These are phyloP conservation scores for Globisporangium spiculum DNA, from an alignment of 352 stramenopile genomes.

Conservation along the genomic window DNA sequence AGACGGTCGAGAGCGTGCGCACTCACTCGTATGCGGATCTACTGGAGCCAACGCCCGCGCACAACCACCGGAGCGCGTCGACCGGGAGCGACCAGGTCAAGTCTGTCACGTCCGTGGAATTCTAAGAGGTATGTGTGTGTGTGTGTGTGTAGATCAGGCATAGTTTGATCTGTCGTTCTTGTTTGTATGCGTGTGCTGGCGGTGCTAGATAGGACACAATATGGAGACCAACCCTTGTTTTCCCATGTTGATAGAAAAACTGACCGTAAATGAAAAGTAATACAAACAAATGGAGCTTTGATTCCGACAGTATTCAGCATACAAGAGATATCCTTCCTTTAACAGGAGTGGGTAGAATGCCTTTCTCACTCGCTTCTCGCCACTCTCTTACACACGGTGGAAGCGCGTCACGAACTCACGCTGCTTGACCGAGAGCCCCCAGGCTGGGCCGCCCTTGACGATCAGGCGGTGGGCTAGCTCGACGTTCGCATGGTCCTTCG, in stretches of 20 bases:
- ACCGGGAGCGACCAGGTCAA: conserved; percentile 6
- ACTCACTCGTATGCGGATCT: conserved; percentile 35
- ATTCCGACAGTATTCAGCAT: neutral
- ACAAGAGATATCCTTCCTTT: too few relatives aligned
- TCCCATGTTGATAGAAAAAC: neutral
- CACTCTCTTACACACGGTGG: conserved; percentile 19
- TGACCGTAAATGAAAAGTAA: neutral
- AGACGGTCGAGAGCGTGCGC: conserved; percentile 20
- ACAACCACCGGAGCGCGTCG: conserved; percentile 12
- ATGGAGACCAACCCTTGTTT: neutral
- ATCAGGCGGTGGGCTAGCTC: conserved; percentile 61
- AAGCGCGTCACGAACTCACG: conserved; percentile 72
- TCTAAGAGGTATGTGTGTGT: neutral
- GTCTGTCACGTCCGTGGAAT: conserved; percentile 16
- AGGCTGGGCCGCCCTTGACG: conserved; percentile 69
- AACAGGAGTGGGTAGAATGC: too few relatives aligned
- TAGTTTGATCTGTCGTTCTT: neutral
- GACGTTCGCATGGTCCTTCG: conserved; percentile 33
- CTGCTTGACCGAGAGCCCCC: conserved; percentile 70
- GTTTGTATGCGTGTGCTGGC: too few relatives aligned
- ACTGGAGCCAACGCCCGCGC: conserved; percentile 19
- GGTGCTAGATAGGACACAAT: too few relatives aligned
- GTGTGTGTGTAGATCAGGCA: neutral
- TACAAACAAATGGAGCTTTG: conserved; percentile 11
- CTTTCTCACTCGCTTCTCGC: neutral